These are phyloP conservation scores for Hypomyces rosellus DNA, from an alignment of 2,329 filamentous ascomycete species.

Conservation along the genomic window DNA sequence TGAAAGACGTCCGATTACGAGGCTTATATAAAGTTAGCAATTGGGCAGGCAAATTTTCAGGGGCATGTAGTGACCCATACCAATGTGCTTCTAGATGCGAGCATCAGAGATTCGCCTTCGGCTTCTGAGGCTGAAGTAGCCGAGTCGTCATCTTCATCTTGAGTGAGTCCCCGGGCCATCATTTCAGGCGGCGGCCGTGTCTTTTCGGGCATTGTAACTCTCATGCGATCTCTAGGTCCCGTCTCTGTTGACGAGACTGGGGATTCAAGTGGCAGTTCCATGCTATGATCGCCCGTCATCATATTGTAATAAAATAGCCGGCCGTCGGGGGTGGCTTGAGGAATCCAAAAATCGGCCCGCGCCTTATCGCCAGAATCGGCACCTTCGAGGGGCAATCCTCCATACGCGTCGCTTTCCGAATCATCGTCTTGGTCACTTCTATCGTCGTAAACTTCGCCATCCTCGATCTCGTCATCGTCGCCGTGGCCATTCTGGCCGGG, in stretches of 20 bases:
- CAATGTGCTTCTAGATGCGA: conserved; percentile 61
- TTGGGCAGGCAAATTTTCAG: neutral
- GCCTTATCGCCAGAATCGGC: conserved; percentile 60
- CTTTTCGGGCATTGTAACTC: conserved; percentile 81
- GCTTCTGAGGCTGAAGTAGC: conserved; percentile 76
- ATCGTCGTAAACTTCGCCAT: conserved; percentile 60
- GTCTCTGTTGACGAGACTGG: conserved; percentile 73
- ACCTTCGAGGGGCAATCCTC: conserved; percentile 62
- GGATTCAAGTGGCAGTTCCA: conserved; percentile 90
- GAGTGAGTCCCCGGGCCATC: conserved; percentile 74
- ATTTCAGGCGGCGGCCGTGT: conserved; percentile 85
- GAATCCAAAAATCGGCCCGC: conserved; percentile 95
- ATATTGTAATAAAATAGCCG: conserved; percentile 98
- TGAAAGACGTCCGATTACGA: conserved; percentile 59
- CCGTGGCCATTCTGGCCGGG: conserved; percentile 48
- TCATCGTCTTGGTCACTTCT: conserved; percentile 62
- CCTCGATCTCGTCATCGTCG: conserved; percentile 58
- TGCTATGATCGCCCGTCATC: conserved; percentile 88
- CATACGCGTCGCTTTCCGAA: conserved; percentile 53
- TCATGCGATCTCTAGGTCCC: conserved; percentile 82
- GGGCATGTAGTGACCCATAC: conserved; percentile 38
- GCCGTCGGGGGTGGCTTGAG: conserved; percentile 89
- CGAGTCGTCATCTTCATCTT: conserved; percentile 87
- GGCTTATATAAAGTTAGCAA: conserved; percentile 31
- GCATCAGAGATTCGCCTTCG: conserved; percentile 66